A percentile compares a stretch with the other conserved stretches of the same genome.
These are phyloP conservation scores for Xylariaceae sp. DNA, from an alignment of 2,329 filamentous ascomycete genomes.

Conservation along the genomic window DNA sequence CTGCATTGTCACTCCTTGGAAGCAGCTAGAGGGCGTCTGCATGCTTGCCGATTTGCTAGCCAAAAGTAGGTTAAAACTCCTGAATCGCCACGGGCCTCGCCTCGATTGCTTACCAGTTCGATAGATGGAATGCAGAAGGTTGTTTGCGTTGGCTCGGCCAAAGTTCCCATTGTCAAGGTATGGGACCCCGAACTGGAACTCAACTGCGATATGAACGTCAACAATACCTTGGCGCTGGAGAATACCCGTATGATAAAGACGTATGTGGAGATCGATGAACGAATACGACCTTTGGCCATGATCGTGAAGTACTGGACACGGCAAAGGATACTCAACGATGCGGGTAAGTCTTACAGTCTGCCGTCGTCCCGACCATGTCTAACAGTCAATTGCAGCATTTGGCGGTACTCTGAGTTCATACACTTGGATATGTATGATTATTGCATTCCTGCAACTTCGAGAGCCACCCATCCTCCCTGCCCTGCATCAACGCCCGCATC, in stretches of 20 bases:
- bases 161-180: constrained; percentile 97
- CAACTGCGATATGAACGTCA: constrained; percentile 97
- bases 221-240: constrained; percentile 89
- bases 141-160: constrained; percentile 88
- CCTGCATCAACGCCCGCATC: constrained; percentile 67
- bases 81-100: neutral
- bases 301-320: constrained; percentile 98
- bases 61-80: constrained; percentile 58
- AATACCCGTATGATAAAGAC: constrained; percentile 98
- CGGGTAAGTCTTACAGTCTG: constrained; percentile 57
- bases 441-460: constrained; percentile 89
- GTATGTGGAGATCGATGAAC: constrained; percentile 87
- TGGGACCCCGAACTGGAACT: constrained; percentile 92
- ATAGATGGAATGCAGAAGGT: constrained; percentile 94
- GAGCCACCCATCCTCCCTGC: constrained; percentile 78
- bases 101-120: constrained; percentile 32
- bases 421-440: constrained; percentile 98
- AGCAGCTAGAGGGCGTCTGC: constrained; percentile 82
- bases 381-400: constrained; percentile 54
- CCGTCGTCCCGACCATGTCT: neutral
- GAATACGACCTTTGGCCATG: constrained; percentile 90
- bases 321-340: constrained; percentile 87
- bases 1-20: constrained; percentile 90
- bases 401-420: constrained; percentile 96
- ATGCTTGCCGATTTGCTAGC: constrained; percentile 81